Conservation (phyloP, 805 yeast genomes). For the Wickerhamomyces rabaulensis region DNA sequence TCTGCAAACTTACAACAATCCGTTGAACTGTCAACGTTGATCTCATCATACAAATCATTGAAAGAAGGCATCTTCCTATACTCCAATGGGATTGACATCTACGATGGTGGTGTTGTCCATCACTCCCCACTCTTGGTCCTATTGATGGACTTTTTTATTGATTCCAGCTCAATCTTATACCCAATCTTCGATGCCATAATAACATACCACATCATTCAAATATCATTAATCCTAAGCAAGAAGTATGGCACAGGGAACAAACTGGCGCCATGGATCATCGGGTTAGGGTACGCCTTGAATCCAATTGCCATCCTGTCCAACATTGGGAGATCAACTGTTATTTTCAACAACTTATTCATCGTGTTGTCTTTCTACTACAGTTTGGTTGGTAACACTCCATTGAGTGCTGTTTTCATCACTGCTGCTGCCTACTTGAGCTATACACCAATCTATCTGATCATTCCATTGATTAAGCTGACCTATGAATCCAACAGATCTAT, state of each 20-base stretch:
- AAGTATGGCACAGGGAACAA: conserved; percentile 7
- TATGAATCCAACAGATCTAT: conserved; percentile 11
- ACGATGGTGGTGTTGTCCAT: conserved; percentile 82
- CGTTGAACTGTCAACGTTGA: conserved; percentile 67
- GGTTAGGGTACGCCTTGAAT: conserved; percentile 67
- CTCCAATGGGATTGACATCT: conserved; percentile 54
- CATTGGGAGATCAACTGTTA: conserved; percentile 60
- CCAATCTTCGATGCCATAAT: conserved; percentile 55
- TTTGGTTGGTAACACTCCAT: conserved; percentile 30
- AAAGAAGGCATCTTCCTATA: conserved; percentile 64
- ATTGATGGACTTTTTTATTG: conserved; percentile 31
- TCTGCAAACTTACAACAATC: conserved; percentile 25
- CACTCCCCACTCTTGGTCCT: conserved; percentile 74
- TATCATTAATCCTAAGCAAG: conserved; percentile 33
- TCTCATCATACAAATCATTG: conserved; percentile 60
- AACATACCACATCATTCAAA: conserved; percentile 45
- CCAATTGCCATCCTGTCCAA: conserved; percentile 72
- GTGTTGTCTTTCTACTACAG: conserved; percentile 43
- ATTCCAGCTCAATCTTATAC: conserved; percentile 37
- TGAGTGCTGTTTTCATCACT: conserved; percentile 51
- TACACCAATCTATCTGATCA: conserved; percentile 53
- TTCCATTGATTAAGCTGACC: conserved; percentile 45
- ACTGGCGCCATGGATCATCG: conserved; percentile 40
- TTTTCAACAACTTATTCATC: conserved; percentile 56
- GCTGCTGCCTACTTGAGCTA: conserved; percentile 59